Percentiles rank a stretch among this genome's conserved stretches.
These are phyloP conservation scores for Rhodamnia argentea DNA, from an alignment of 345 rosid species.

Conservation along the genomic window DNA sequence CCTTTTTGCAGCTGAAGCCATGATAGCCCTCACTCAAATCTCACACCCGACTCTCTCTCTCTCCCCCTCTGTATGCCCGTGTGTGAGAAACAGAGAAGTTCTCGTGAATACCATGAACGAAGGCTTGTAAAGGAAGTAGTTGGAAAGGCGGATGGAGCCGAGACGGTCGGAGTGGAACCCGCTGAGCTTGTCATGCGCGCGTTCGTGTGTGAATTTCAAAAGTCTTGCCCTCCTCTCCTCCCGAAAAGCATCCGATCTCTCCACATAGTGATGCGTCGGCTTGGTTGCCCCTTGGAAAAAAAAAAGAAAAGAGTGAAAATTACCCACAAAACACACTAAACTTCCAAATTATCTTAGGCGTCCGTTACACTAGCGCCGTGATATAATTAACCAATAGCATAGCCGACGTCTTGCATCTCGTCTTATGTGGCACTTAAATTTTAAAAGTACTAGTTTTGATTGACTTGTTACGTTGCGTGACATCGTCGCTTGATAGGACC, in stretches of 20 bases:
- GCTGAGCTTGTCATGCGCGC: neutral
- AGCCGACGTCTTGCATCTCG: rapidly evolving
- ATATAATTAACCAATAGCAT: rapidly evolving
- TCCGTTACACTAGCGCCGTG: neutral
- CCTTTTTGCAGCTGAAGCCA: neutral
- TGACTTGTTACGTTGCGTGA: rapidly evolving
- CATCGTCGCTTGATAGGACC: neutral
- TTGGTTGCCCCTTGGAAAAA: neutral
- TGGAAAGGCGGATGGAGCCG: no score
- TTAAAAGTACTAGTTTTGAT: neutral
- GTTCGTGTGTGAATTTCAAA: neutral
- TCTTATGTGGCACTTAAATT: neutral
- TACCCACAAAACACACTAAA: no score
- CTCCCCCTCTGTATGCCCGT: neutral
- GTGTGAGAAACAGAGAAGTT: neutral
- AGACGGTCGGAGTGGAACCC: no score
- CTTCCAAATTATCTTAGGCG: neutral
- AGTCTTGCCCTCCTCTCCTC: neutral
- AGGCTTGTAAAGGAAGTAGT: no score
- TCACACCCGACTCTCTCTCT: neutral
- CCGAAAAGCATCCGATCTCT: neutral
- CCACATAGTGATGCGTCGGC: no score
- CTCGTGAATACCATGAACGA: neutral
- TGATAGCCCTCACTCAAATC: neutral
- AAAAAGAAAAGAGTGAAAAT: no score